Evolutionary conservation across 352 stramenopile species (phyloP).

Genomic region (Phytophthora constricta): DNA sequence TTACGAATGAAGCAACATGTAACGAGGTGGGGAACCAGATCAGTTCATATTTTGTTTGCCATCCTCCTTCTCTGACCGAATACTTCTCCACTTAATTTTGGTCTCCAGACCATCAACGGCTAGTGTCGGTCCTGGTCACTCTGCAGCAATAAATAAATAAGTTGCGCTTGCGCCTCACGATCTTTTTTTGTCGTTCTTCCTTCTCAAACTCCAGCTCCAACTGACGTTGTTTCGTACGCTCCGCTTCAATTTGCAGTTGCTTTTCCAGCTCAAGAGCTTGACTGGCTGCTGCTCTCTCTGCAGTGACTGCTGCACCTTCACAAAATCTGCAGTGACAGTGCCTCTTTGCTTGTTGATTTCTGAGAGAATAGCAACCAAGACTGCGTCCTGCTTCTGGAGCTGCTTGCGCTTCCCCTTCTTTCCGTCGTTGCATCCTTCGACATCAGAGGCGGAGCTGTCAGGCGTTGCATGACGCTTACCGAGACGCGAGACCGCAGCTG

Average conservation of each 20-base stretch:
- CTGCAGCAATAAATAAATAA: slow-evolving; percentile 3
- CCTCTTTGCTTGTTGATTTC: background rate
- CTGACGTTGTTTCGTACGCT: background rate
- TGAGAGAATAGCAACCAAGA: background rate
- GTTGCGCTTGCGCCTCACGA: background rate
- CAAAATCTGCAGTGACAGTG: background rate
- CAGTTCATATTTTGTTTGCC: slow-evolving; percentile 13
- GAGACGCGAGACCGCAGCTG: slow-evolving; percentile 1
- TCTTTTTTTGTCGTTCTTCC: slow-evolving; percentile 18
- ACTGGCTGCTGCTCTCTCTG: background rate
- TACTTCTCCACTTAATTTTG: slow-evolving; percentile 17
- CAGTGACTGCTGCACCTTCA: slow-evolving; percentile 3
- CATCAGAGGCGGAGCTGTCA: too few species aligned
- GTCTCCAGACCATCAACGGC: background rate
- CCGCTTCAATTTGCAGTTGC: background rate
- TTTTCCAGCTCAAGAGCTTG: background rate
- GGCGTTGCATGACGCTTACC: background rate
- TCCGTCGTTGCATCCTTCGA: background rate
- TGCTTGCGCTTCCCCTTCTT: background rate
- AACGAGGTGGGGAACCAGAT: slow-evolving; percentile 9
- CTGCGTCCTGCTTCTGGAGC: background rate
- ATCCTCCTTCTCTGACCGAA: slow-evolving; percentile 9
- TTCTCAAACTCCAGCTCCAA: slow-evolving; percentile 4
- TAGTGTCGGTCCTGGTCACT: background rate
- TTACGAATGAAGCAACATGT: slow-evolving; percentile 15